A percentile compares a stretch with the other conserved stretches of the same genome.
Evolutionary conservation across 2,329 filamentous ascomycete genomes (phyloP).

Genomic region (Dactylellina cionopaga): DNA sequence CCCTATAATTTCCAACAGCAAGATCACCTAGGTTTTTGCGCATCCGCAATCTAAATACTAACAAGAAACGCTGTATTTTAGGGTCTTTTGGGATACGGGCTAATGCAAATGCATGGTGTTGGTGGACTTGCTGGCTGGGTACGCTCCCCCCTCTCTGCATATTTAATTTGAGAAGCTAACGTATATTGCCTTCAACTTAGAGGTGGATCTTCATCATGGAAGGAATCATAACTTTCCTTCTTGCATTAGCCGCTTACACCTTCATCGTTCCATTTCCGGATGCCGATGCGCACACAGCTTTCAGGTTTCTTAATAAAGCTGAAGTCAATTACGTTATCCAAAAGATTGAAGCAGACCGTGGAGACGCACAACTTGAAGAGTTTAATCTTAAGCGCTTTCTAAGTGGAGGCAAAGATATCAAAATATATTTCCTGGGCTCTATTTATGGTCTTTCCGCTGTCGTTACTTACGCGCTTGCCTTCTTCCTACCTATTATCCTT

Average conservation of each 20-base stretch:
- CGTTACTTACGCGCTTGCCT: constrained; percentile 78
- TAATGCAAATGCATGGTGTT: constrained; percentile 63
- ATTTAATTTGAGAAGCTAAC: neutral
- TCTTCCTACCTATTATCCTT: constrained; percentile 81
- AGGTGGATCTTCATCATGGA: constrained; percentile 55
- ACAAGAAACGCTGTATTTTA: constrained; percentile 74
- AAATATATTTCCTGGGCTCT: constrained; percentile 62
- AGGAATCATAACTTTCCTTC: constrained; percentile 66
- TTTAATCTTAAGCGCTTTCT: constrained; percentile 72
- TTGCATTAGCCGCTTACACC: constrained; percentile 68
- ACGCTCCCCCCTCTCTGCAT: neutral
- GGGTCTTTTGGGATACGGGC: constrained; percentile 75
- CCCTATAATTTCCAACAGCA: constrained; percentile 39
- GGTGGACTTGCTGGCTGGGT: constrained; percentile 68
- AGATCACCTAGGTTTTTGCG: constrained; percentile 67
- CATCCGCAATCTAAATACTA: too few species aligned
- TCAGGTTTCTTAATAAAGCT: constrained; percentile 65
- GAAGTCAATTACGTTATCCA: constrained; percentile 62
- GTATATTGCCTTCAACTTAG: neutral
- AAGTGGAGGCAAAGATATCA: constrained; percentile 62
- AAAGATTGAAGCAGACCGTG: constrained; percentile 68
- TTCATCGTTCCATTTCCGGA: constrained; percentile 74
- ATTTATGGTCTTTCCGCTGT: constrained; percentile 75
- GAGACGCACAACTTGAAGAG: constrained; percentile 64
- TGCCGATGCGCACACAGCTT: constrained; percentile 62